Conservation (phyloP, 2,329 filamentous ascomycete species). For the Aspergillus hiratsukae region DNA sequence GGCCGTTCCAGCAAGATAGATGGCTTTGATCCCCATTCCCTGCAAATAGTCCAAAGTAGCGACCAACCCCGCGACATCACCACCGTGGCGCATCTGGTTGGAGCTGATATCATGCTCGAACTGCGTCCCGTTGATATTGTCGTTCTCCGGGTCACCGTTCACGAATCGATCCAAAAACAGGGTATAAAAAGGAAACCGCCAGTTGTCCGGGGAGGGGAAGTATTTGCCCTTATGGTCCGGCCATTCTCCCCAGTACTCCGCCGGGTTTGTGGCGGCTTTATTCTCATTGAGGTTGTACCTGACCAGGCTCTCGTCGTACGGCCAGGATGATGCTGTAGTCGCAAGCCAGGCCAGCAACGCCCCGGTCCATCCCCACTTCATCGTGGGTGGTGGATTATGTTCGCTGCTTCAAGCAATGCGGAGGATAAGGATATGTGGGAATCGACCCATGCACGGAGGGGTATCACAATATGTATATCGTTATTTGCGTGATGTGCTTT, state of each 20-base stretch:
- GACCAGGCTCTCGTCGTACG: constrained; percentile 46
- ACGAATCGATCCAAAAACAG: constrained; percentile 60
- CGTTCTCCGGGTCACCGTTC: constrained; percentile 60
- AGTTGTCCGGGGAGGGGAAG: constrained; percentile 54
- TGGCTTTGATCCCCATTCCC: constrained; percentile 58
- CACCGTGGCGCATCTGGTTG: constrained; percentile 60
- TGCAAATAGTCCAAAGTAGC: constrained; percentile 61
- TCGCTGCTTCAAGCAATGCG: not conserved
- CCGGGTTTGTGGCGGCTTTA: constrained; percentile 47
- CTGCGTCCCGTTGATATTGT: constrained; percentile 56
- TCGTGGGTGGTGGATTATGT: constrained; percentile 9
- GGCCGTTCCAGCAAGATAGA: constrained; percentile 58
- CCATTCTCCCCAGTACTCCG: constrained; percentile 56
- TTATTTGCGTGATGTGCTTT: not conserved
- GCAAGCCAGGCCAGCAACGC: constrained; percentile 22
- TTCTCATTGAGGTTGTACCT: constrained; percentile 60
- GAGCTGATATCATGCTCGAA: constrained; percentile 57
- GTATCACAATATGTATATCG: not conserved
- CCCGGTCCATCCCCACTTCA: constrained; percentile 23
- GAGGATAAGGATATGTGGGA: not conserved
- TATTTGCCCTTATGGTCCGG: constrained; percentile 44
- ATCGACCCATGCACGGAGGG: not conserved
- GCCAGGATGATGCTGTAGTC: constrained; percentile 24
- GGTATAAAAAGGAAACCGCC: constrained; percentile 62
- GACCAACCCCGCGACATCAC: constrained; percentile 53